Evolutionary conservation across 441 rosid genomes (phyloP).

Genomic region (Flueggea neowawraea): DNA sequence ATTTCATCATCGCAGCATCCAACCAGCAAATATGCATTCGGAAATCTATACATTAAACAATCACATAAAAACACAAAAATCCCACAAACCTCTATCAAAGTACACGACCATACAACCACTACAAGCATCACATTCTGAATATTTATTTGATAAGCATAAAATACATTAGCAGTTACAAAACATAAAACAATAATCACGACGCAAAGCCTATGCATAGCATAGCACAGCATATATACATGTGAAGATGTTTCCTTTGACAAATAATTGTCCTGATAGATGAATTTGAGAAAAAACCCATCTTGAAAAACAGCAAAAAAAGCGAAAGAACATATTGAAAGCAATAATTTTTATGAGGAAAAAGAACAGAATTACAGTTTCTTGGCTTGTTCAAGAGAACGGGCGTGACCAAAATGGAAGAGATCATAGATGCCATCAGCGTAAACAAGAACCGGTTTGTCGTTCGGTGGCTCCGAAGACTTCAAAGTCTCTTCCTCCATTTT

Average conservation of each 20-base stretch:
- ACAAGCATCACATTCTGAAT: too few species aligned
- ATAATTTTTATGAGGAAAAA: background rate
- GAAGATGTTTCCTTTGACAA: too few species aligned
- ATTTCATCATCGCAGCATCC: constrained; percentile 85
- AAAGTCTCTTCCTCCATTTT: constrained; percentile 3
- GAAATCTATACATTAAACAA: constrained; percentile 45
- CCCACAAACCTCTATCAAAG: too few species aligned
- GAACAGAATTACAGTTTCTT: constrained; percentile 51
- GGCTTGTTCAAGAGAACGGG: constrained; percentile 92
- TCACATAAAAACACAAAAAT: background rate
- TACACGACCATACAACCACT: too few species aligned
- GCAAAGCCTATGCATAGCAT: too few species aligned
- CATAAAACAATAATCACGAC: too few species aligned
- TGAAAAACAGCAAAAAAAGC: background rate
- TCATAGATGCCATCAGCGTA: constrained; percentile 97
- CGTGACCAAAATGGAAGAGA: constrained; percentile 94
- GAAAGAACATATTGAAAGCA: constrained; percentile 4
- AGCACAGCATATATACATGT: background rate
- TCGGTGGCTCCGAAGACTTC: constrained; percentile 6
- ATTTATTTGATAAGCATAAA: too few species aligned
- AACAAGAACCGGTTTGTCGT: constrained; percentile 46
- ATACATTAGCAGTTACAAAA: too few species aligned
- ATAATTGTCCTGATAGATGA: background rate
- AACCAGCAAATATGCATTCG: constrained; percentile 72
- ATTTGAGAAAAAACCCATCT: background rate